Evolutionary conservation across 1,139 yeast species (phyloP), one percentile per base, ranked within the genome.

Genomic region (Kluyveromyces sp.): DNA sequence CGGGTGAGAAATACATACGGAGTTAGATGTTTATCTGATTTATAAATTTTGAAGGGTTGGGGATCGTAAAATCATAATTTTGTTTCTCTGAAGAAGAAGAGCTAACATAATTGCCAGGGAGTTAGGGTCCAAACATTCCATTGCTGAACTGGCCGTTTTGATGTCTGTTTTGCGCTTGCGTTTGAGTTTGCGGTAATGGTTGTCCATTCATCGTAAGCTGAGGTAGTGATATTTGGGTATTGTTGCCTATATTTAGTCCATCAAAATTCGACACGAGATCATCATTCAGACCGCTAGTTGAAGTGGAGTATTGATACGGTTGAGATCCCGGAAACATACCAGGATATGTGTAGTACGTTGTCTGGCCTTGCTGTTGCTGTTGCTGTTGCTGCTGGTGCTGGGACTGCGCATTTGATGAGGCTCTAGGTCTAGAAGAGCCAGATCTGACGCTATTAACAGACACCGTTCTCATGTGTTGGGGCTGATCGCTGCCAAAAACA

Each of bases 381-480:
- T 26, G 41, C 19, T 25, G 45, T 19, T 33, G 35, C 34, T 25
- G 37, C 12, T 22, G 47, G 15, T 32, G 48, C 44, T 31, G 54
- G 36, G 29, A 44, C 40, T 26, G 51, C 36, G 41, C 34, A 43
- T 39, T 43, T 30, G 45, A 43, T 15, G 40, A 38, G 19, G 44
- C 52, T 16, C 54, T 52, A 20, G 56, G 60, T 41, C 60, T 56
- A 2, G 65, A 60, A 26, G 61, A 57, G 31, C 45, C 51, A 39
- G 64, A 60, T 40, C 61, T 49, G 3, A 48, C 55, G 43, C 65
- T 61, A 7, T 62, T 57, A 17, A 56, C 57, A 1, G 66, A 60
- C 2, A 58, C 44, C 4, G 58, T 62, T 43, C 65, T 55, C 46
- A 56, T 49, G 43, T 61, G 66, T 7, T 50, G 51, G 7, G 47